phyloP scores from a whole-genome alignment of 2,329 filamentous ascomycete species.

The Aspergillus nomiae region DNA sequence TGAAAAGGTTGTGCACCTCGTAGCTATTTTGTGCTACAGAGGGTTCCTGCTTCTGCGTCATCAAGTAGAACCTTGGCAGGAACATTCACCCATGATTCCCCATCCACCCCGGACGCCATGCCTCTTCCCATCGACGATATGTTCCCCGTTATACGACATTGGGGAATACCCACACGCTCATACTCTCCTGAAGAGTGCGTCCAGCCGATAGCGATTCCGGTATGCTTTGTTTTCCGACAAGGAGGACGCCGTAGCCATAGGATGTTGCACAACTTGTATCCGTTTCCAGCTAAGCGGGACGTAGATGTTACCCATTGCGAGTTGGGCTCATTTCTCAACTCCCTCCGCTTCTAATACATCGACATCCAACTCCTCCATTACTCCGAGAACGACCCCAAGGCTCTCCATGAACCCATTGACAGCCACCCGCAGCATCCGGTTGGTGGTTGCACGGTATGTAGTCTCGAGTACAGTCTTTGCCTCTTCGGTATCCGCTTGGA shows the following conservation, averaged over 20 bases:
- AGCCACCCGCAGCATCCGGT: conserved; percentile 92
- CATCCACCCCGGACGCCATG: not conserved
- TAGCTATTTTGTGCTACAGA: not conserved
- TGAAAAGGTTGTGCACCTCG: no score
- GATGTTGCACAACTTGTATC: not conserved
- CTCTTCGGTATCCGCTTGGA: conserved; percentile 25
- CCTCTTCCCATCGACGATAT: not conserved
- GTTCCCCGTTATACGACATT: not conserved
- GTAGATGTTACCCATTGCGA: not conserved
- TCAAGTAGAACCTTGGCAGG: not conserved
- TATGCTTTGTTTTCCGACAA: not conserved
- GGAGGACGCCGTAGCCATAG: not conserved
- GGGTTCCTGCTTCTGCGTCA: not conserved
- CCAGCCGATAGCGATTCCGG: not conserved
- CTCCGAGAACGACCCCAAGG: conserved; percentile 76
- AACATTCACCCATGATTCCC: not conserved
- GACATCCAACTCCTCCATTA: conserved; percentile 87
- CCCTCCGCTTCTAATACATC: conserved; percentile 65
- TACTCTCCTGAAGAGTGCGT: not conserved
- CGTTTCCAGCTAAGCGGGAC: not conserved
- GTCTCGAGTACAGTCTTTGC: conserved; percentile 64
- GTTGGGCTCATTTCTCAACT: conserved; percentile 25
- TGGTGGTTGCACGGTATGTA: conserved; percentile 84
- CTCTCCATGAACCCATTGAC: conserved; percentile 97
- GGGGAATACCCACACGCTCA: not conserved